Base-by-base conservation (phyloP, 768 basidiomycete species). In the Russula brevipes region DNA sequence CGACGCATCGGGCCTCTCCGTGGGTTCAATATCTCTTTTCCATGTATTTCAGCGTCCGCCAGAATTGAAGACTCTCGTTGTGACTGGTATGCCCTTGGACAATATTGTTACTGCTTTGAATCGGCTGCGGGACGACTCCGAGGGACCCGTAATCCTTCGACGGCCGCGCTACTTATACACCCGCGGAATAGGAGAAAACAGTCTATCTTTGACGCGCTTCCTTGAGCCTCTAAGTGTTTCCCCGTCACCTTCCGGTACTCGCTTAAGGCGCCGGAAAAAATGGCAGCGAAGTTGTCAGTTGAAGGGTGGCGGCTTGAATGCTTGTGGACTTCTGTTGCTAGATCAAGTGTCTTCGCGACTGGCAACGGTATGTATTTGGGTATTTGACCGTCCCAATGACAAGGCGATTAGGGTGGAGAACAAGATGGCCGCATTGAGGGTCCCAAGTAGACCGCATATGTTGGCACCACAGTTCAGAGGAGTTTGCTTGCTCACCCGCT, bases 71-170 rank as follows among this genome's bases (percentile, higher is more conserved):
- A 63, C 61, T 17, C 51, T 63, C 8, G 57, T 63, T 14, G 56
- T 63, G 7, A 63, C 61, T 10, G 61, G 61, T 36, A 63, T 63
- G 61, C 42, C 61, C 36, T 41, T 58, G 51, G 51, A 63, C 31
- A 63, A 58, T 10, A 36, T 63, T n/a, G 61, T 63, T 30, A n/a
- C 61, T 9, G 61, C 61, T 14, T 46, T 63, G 36, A 63, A 53
- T 33, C 61, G 61, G 44, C 44, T 63, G 17, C 56, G 61, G 36
- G 61, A 63, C 44, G 51, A 63, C 7, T 63, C 61, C 31, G 56
- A 52, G 11, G 17, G 56, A 0, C 61, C 61, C 7, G 24, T 24
- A 24, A 54, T 63, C 51, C 61, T 63, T 5, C 56, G 30, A 5
- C 61, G 36, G 36, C n/a, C 58, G 31, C 57, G 56, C n/a, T 45